Evolutionary conservation across 345 rosid genomes (phyloP), one percentile per base, ranked within the genome.

Genomic region (Lepidium sativum): DNA sequence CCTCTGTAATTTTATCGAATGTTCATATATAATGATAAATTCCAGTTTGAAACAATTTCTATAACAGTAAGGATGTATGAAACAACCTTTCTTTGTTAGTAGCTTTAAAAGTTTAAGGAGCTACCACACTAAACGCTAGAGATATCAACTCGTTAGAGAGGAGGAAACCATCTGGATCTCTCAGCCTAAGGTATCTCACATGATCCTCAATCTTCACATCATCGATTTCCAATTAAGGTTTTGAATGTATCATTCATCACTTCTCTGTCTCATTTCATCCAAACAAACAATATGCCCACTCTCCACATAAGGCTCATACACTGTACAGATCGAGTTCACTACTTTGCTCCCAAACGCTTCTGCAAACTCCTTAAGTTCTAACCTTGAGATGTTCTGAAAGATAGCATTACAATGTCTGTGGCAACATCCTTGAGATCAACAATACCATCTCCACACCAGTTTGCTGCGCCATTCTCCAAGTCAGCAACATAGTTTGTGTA

Each of bases 91-190:
- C 49, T 6, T 34, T 51, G 61, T 52, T 43, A 18, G 33, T 18
- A 40, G 21, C 54, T 62, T 16, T 2, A 17, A 49, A 25, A 13
- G 10, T 68, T 67, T 68, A 85, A 54, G 84, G 77, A 74, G 78
- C 69, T 63, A 89, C 61, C 20, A 69, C 74, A 27, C 79, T 65
- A 67, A 94, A 94, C 8, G 95, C 89, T 64, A 77, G 77, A 15
- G 95, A 87, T 69, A 89, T 90, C 80, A 84, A 71, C 72, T 94
- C 95, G 45, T 90, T 94, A 3, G 95, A 94, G 59, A 94, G 57
- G 21, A 94, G 85, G 27, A 94, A 90, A 59, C 99, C 99, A 60
- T 88, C 95, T 11, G 96, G 99, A 79, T 89, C 96, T 60, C 80
- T 86, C 21, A 87, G 86, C 73, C 84, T 73, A 51, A 87, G 77